These are phyloP conservation scores for Scheffersomyces coipomensis DNA, from an alignment of 805 yeast genomes.

Conservation along the genomic window DNA sequence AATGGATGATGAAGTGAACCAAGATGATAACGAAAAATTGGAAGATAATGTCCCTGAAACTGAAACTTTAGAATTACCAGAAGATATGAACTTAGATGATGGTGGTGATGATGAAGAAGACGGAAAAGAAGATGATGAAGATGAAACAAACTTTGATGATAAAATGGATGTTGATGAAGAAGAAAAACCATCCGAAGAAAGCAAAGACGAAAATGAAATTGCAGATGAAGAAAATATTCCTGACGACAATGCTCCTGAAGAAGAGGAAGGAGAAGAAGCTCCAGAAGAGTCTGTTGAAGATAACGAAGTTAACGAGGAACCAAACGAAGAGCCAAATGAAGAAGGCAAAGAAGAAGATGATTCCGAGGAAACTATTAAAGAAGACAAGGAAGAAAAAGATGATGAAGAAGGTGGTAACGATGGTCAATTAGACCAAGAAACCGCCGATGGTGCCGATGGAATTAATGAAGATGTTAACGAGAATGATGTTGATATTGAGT, in stretches of 20 bases:
- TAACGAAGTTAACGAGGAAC: slow-evolving; percentile 21
- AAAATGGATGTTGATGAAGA: slow-evolving; percentile 29
- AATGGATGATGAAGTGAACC: slow-evolving; percentile 73
- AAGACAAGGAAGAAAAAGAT: slow-evolving; percentile 35
- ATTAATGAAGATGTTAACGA: slow-evolving; percentile 41
- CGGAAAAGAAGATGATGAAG: slow-evolving; percentile 43
- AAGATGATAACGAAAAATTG: slow-evolving; percentile 66
- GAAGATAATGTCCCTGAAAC: slow-evolving; percentile 78
- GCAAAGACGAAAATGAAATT: slow-evolving; percentile 29
- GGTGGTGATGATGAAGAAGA: slow-evolving; percentile 56
- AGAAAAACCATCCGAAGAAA: slow-evolving; percentile 29
- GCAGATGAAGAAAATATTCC: slow-evolving; percentile 24
- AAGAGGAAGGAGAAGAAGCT: slow-evolving; percentile 19
- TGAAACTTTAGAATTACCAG: slow-evolving; percentile 88
- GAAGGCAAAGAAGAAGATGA: slow-evolving; percentile 20
- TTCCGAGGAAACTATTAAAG: slow-evolving; percentile 28
- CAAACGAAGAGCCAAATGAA: slow-evolving; percentile 13
- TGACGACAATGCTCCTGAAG: slow-evolving; percentile 14
- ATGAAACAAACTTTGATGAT: slow-evolving; percentile 13
- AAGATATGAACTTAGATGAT: slow-evolving; percentile 86
- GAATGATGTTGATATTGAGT: slow-evolving; percentile 52
- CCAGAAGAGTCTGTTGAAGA: slow-evolving; percentile 28
- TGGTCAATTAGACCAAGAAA: slow-evolving; percentile 24
- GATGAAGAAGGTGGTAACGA: slow-evolving; percentile 41
- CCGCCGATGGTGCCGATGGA: slow-evolving; percentile 56